Base-by-base conservation (phyloP, 345 rosid species). In the Barbarea vulgaris region DNA sequence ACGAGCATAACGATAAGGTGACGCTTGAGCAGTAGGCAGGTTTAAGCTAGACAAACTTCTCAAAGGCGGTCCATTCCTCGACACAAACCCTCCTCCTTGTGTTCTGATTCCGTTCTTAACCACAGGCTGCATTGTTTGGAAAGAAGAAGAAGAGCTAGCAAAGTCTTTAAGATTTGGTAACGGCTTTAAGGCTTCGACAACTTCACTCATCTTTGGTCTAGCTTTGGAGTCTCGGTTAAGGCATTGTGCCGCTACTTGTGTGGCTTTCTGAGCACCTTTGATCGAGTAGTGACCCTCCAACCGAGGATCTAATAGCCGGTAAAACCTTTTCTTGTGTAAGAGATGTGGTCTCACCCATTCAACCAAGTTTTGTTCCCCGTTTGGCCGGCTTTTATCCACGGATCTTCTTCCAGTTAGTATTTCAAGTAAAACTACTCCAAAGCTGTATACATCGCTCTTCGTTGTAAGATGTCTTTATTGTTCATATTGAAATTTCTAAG, bases 341-440 rank as follows among this genome's bases (percentile, higher is more conserved):
- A 94, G 89, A 87, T 86, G 89, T 1, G 93, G 98, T 72, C 90
- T 88, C 33, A 96, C 96, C 93, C 96, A 94, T 84, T 89, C 97
- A 0, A 90, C 98, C 22, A 94, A 93, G 82, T 89, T 93, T 75
- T 91, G 94, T 78, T 93, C 96, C 67, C 96, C 96, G 52, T 93
- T 91, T 13, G 97, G 96, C 9, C 98, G 89, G 79, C 82, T 89
- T 80, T 91, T 93, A 81, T 93, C 98, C 83, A 93, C 93, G 15
- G 93, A 71, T 81, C 96, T 85, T 63, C 93, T 75, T n/a, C 96
- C 96, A 1, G 93, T 90, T 71, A 90, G 77, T 86, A 90, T 87
- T 81, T 90, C 96, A 39, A 90, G 93, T 78, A 90, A 83, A 67
- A 90, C 96, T 54, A 90, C 96, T 74, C 96, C 96, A 42, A 88